Conservation (phyloP, 768 basidiomycete genomes). For the Rhizopogon roseolus region DNA sequence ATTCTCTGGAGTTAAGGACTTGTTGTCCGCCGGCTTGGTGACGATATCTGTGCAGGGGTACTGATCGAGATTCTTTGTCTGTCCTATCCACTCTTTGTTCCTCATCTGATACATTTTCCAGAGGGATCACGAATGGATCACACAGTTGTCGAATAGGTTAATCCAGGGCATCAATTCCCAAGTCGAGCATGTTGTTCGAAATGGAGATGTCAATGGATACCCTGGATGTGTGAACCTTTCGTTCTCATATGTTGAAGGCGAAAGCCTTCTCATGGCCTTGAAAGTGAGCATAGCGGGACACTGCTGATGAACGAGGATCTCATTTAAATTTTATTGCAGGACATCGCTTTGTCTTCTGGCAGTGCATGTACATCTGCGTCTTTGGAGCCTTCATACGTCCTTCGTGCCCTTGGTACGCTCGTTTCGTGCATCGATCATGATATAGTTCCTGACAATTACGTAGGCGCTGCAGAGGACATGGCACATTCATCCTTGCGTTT, state of each 20-base stretch:
- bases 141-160: constrained; percentile 73
- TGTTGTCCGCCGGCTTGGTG: constrained; percentile 44
- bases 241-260: constrained; percentile 96
- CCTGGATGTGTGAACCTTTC: constrained; percentile 95
- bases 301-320: not conserved
- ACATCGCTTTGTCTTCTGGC: constrained; percentile 95
- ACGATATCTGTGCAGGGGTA: constrained; percentile 90
- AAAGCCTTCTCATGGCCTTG: constrained; percentile 94
- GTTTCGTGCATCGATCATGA: not conserved
- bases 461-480: constrained; percentile 97
- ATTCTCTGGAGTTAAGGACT: constrained; percentile 8
- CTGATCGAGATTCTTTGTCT: constrained; percentile 43
- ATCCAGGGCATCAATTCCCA: constrained; percentile 75
- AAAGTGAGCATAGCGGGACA: constrained; percentile 51
- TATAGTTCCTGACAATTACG: not conserved
- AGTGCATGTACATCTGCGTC: constrained; percentile 99
- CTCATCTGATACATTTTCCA: constrained; percentile 24
- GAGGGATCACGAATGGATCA: constrained; percentile 77
- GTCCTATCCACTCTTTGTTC: constrained; percentile 1
- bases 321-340: constrained; percentile 39
- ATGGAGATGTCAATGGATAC: constrained; percentile 89
- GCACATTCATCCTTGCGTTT: constrained; percentile 97
- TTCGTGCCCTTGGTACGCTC: constrained; percentile 79
- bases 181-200: constrained; percentile 89
- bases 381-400: constrained; percentile 95